Evolutionary conservation across 1,139 yeast species (phyloP), one percentile per base, ranked within the genome.

Genomic region (Saccharomyces hybrid): DNA sequence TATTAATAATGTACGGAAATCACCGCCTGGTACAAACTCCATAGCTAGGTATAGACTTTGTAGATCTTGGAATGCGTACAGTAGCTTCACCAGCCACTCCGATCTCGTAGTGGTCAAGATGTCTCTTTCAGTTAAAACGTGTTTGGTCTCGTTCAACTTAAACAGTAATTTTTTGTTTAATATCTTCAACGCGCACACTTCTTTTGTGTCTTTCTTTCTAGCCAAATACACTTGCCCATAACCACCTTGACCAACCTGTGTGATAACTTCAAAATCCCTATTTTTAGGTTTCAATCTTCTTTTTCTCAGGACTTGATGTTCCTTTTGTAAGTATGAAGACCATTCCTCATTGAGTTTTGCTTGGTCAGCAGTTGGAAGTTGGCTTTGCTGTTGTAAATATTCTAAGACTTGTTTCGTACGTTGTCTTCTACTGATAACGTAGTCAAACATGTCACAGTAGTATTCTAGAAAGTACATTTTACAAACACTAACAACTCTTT

Each of bases 11-110:
- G 99, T 95, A 68, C 99, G 84, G 74, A 89, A 95, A 70, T 95
- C 99, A 51, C 99, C 99, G 56, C 99, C 99, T 4, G 99, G 97
- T 8, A 95, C 99, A 71, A 88, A 95, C 70, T 95, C 99, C 99
- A 95, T 95, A 2, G 99, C 99, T 65, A 95, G 77, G 64, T 88
- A 95, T 46, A 95, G 88, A 69, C 88, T 88, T 57, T 87, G 93
- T 0, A 85, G 74, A 71, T 93, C 98, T 70, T 95, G 99, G 73
- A 95, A 95, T 2, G 99, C 96, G 69, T 95, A 95, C 56, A 90
- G 77, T 54, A 95, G 76, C 70, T 90, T 90, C 47, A 93, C 99
- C 50, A 95, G 77, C 99, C 99, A 95, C 58, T 91, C 96, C 56
- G 95, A 84, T 69, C 96, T 80, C 5, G 98, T 89, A 49, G 95